A percentile compares a stretch with the other conserved stretches of the same genome.
phyloP scores from a whole-genome alignment of 495 filamentous ascomycete genomes.

The Penicillium macrosclerotiorum region DNA sequence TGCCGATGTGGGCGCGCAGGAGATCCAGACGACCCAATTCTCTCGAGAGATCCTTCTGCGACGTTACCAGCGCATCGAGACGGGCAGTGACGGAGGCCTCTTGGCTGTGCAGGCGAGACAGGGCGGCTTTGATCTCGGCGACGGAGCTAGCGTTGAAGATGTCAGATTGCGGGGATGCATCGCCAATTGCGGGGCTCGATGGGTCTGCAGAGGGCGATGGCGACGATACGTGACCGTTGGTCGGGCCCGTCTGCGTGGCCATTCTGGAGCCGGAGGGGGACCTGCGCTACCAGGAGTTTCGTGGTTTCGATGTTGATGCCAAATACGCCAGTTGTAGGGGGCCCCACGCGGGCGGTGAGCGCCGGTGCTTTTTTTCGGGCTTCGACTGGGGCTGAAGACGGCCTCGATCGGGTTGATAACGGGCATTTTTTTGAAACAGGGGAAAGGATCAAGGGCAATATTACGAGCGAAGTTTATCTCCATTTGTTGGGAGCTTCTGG shows the following conservation, averaged over 20 bases:
- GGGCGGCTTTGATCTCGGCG: constrained; percentile 72
- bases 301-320: constrained; percentile 18
- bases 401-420: constrained; percentile 1
- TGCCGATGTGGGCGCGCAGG: constrained; percentile 80
- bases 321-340: constrained; percentile 18
- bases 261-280: constrained; percentile 6
- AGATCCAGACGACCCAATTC: constrained; percentile 86
- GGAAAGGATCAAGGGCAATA: too few species aligned
- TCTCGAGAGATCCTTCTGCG: constrained; percentile 79
- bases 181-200: constrained; percentile 4
- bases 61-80: constrained; percentile 71
- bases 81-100: constrained; percentile 71
- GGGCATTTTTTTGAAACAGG: constrained; percentile 1
- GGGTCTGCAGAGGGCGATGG: constrained; percentile 12
- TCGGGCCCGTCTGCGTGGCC: constrained; percentile 11
- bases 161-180: constrained; percentile 28
- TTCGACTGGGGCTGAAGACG: not conserved
- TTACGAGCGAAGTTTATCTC: not conserved
- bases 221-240: constrained; percentile 30
- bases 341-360: constrained; percentile 31
- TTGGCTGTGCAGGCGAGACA: constrained; percentile 69
- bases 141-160: constrained; percentile 70
- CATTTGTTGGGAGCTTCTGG: not conserved
- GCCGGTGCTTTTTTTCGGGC: constrained; percentile 6
- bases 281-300: not conserved